phyloP scores from a whole-genome alignment of 1,284 basidiomycete genomes.

The Cryptococcus jaspeensis region DNA sequence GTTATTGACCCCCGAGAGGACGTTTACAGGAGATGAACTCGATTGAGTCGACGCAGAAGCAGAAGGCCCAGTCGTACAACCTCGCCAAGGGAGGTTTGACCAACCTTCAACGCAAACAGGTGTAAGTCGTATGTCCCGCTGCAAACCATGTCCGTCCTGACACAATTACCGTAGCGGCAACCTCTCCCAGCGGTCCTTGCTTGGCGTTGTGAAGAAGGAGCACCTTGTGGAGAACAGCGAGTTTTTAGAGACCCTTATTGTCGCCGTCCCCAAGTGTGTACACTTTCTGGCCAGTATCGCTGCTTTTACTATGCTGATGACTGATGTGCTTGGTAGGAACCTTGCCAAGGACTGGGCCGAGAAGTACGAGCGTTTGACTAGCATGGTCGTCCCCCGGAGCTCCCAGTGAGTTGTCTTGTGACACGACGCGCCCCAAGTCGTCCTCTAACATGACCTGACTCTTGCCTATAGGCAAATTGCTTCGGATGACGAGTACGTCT shows the following conservation, averaged over 20 bases:
- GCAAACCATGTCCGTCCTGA: background rate
- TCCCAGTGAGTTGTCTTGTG: slow-evolving; percentile 62
- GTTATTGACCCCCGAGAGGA: background rate
- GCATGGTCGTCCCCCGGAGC: slow-evolving; percentile 95
- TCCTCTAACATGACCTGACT: background rate
- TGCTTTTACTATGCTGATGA: slow-evolving; percentile 7
- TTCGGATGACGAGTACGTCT: slow-evolving; percentile 82
- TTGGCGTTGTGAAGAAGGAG: slow-evolving; percentile 78
- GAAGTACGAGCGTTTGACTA: slow-evolving; percentile 82
- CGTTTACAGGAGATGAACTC: slow-evolving; percentile 74
- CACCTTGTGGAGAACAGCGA: slow-evolving; percentile 79
- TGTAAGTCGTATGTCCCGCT: slow-evolving; percentile 57
- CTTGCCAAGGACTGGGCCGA: slow-evolving; percentile 81
- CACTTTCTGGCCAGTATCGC: background rate
- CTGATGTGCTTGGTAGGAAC: slow-evolving; percentile 59
- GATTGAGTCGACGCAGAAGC: slow-evolving; percentile 84
- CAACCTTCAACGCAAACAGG: slow-evolving; percentile 93
- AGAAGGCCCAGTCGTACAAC: slow-evolving; percentile 88
- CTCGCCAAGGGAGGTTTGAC: slow-evolving; percentile 88
- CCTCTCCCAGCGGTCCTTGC: slow-evolving; percentile 81
- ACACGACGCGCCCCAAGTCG: background rate
- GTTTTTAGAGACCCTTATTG: slow-evolving; percentile 87
- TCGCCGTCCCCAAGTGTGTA: slow-evolving; percentile 87
- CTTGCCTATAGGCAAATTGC: slow-evolving; percentile 58
- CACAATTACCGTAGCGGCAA: slow-evolving; percentile 67